Base-by-base conservation (phyloP, 306 rosid species). In the Senna tora region DNA sequence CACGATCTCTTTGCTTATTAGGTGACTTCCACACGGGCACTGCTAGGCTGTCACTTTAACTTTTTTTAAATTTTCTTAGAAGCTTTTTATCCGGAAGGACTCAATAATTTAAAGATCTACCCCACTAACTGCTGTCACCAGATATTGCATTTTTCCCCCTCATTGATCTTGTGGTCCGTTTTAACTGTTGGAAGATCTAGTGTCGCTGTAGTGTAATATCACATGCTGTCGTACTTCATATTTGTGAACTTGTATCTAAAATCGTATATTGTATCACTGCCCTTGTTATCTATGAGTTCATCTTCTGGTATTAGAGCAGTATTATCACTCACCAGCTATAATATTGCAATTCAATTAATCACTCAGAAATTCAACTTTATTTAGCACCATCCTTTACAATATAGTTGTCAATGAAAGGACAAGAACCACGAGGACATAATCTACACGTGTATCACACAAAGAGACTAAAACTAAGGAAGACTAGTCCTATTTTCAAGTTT, bases 1-100 rank as follows among this genome's bases (percentile, higher is more conserved):
- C 65, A 59, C 21, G 51, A 49, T 83, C 75, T 77, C 80, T 52
- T 72, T 74, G 72, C 77, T 61, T 78, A 59, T 74, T 54, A 70
- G 84, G 77, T 77, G 77, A 77, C 84, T 77, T 75, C 74, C 60
- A 80, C 82, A 76, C 77, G 84, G 84, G 62, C 80, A 69, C 66
- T 69, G 86, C 83, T 77, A 78, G 81, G 72, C 84, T 85, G 88
- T 86, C 83, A 51, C 57, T 77, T 28, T 65, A 73, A 77, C 72
- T 72, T 64, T 77, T 47, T 84, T 41, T 85, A 69, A 56, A 59
- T 65, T 87, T 81, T 71, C 56, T 46, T 62, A 45, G 79, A 64
- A 76, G 78, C 50, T 19, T 69, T 87, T 80, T 77, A 68, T 67
- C 80, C 5, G 47, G 75, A 79, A 84, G 79, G 79, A 80, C 71